Conservation (phyloP, 768 basidiomycete genomes). For the Crassisporium funariophilum region DNA sequence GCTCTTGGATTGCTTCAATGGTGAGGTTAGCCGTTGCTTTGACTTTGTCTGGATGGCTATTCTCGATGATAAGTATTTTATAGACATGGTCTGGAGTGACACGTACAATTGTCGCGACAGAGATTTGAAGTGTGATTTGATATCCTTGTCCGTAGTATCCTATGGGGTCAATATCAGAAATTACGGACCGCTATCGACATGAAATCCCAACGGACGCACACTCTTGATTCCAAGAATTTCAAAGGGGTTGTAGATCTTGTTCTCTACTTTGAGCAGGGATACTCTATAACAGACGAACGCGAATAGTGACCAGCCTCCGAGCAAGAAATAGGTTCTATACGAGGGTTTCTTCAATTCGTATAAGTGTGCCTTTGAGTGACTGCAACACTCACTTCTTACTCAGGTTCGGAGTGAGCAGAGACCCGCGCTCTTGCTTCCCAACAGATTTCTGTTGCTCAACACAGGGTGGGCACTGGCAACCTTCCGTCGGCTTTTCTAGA, state of each 20-base stretch:
- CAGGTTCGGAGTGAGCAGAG: conserved; percentile 49
- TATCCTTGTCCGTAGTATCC: conserved; percentile 81
- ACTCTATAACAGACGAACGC: conserved; percentile 70
- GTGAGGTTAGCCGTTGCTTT: conserved; percentile 81
- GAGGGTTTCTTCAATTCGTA: no score
- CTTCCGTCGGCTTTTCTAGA: conserved; percentile 34
- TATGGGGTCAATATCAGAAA: conserved; percentile 28
- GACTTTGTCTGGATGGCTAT: conserved; percentile 96
- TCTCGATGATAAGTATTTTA: neutral
- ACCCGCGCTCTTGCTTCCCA: conserved; percentile 43
- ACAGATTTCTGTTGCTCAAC: conserved; percentile 52
- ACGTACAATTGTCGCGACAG: conserved; percentile 84
- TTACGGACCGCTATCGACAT: no score
- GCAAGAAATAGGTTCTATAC: conserved; percentile 59
- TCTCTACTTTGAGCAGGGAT: conserved; percentile 56
- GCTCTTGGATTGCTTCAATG: conserved; percentile 79
- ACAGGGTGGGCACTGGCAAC: conserved; percentile 68
- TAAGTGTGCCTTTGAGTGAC: no score
- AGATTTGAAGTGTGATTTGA: conserved; percentile 94
- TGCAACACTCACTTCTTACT: conserved; percentile 51
- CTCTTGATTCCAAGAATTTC: conserved; percentile 81
- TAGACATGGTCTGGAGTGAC: neutral
- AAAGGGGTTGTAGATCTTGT: conserved; percentile 89
- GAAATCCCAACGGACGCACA: conserved; percentile 43
- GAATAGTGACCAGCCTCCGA: conserved; percentile 75